phyloP scores from a whole-genome alignment of 768 basidiomycete genomes.

The Pleurotus tuber-regium region DNA sequence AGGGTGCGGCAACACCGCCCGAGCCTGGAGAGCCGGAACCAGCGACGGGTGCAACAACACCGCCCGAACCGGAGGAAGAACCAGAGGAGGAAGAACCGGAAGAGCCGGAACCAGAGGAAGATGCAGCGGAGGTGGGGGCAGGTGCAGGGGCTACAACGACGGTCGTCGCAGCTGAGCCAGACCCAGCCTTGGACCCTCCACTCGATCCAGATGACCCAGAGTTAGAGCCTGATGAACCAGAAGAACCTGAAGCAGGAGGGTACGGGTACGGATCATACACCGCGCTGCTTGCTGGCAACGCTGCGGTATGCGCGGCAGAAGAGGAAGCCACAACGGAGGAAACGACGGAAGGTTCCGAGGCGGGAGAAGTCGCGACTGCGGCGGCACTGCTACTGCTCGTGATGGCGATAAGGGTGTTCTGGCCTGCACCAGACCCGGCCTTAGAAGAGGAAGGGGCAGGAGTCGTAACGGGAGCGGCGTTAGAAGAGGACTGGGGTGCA shows the following conservation, averaged over 20 bases:
- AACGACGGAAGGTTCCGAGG: no score
- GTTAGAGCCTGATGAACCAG: no score
- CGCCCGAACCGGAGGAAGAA: constrained; percentile 6
- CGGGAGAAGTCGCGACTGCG: background rate
- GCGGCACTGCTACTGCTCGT: background rate
- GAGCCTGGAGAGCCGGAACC: constrained; percentile 1
- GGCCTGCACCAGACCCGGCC: no score
- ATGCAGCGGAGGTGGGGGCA: background rate
- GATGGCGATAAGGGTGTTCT: background rate
- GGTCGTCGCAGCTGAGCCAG: background rate
- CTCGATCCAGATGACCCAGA: background rate
- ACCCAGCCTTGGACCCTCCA: background rate
- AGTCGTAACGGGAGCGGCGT: background rate
- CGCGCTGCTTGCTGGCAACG: background rate
- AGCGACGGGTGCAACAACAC: background rate
- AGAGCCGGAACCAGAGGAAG: constrained; percentile 4
- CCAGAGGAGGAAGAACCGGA: background rate
- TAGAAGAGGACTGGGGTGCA: background rate
- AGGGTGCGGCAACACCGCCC: background rate
- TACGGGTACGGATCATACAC: background rate
- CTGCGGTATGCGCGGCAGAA: background rate
- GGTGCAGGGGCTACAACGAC: background rate
- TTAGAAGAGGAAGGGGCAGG: background rate
- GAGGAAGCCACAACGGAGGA: no score
- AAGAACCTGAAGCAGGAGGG: no score